phyloP scores from a whole-genome alignment of 192 early-diverging fungal species.

The Coemansia asiatica region DNA sequence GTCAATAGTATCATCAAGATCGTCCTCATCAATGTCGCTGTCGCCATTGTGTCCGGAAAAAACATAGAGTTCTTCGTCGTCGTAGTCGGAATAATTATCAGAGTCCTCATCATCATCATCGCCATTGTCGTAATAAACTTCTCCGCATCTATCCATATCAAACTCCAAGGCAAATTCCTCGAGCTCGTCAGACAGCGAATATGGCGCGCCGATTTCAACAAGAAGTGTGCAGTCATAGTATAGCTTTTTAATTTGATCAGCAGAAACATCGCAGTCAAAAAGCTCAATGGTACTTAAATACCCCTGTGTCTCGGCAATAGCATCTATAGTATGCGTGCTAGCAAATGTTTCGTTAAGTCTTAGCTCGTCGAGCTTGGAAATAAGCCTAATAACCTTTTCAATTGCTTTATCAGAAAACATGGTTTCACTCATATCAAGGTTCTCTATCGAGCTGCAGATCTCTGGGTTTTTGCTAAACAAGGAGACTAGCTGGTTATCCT shows the following conservation, averaged over 20 bases:
- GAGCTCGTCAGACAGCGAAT: neutral
- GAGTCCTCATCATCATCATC: neutral
- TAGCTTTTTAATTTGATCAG: neutral
- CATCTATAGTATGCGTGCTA: neutral
- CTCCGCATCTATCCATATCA: neutral
- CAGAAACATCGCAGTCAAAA: neutral
- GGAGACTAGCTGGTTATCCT: constrained; percentile 2
- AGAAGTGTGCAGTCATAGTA: neutral
- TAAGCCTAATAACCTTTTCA: neutral
- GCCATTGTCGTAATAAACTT: neutral
- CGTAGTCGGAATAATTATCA: too few species aligned
- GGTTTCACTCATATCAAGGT: constrained; percentile 19
- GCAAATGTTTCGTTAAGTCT: constrained; percentile 10
- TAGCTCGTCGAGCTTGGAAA: constrained; percentile 5
- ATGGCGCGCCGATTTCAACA: neutral
- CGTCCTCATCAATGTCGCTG: too few species aligned
- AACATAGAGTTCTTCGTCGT: neutral
- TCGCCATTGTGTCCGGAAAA: too few species aligned
- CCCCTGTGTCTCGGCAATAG: neutral
- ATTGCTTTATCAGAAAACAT: neutral
- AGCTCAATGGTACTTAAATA: neutral
- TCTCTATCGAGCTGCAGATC: constrained; percentile 7
- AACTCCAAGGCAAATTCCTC: neutral
- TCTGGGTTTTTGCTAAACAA: constrained; percentile 4
- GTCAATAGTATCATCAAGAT: too few species aligned